Base-by-base conservation (phyloP, 108 stramenopile species). In the Skeletonema tropicum region DNA sequence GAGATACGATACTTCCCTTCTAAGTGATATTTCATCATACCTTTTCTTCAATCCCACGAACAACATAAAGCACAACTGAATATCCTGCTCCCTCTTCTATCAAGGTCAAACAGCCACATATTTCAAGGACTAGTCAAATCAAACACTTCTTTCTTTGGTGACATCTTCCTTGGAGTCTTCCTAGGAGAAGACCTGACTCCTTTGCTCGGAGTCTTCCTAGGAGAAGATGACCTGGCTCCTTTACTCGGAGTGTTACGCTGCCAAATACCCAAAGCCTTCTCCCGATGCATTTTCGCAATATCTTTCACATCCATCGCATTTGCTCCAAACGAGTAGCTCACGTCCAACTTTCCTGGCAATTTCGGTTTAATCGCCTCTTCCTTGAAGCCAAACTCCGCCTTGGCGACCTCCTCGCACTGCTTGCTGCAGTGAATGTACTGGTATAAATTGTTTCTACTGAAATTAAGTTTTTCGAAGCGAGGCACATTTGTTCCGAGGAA, bases 351-450 rank as follows among this genome's bases (percentile, higher is more conserved):
- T 38, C 62, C n/a, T 14, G 86, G 88, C 58, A 84, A 85, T 23
- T 58, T 63, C 11, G 82, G 84, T 13, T 67, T 70, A 13, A 45
- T 81, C 2, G 23, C 61, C 21, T 73, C 71, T 5, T 25, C 38
- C 33, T 52, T 33, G 65, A 73, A 79, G 3, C 85, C 85, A 62
- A 80, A 81, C 66, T 87, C 83, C 12, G 38, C 17, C 36, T 68
- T 77, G 0, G 88, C 87, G 30, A 82, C 70, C 0, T 63, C 32
- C 48, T 86, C 80, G 59, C 91, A 92, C 33, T 75, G 66, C 25
- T 70, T 35, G 19, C 68, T 74, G 84, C 91, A 92, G 49, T 87
- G 82, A 41, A 92, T 90, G 80, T 90, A 92, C 29, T 75, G 70
- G 33, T 74, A 78, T 10, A 73, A 31, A n/a, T 75, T 62, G 49